Evolutionary conservation across 2,329 filamentous ascomycete genomes (phyloP).

Genomic region (Penicillium vulpinum): DNA sequence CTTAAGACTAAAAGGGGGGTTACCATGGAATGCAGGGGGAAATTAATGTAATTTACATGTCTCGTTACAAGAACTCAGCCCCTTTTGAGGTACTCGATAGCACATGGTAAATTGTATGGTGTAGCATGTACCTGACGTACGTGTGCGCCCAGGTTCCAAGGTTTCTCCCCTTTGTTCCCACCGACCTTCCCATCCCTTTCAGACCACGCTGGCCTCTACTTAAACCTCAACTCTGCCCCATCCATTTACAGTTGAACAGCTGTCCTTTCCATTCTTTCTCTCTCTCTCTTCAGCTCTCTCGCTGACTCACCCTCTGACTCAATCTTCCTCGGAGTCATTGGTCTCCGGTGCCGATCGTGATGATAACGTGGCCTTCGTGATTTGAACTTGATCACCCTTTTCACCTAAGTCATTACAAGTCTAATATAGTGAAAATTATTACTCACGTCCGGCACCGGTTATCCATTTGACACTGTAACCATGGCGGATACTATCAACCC

Average conservation of each 20-base stretch:
- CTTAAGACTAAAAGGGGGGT: neutral
- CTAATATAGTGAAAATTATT: neutral
- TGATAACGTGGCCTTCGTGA: conserved; percentile 39
- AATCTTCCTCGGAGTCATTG: conserved; percentile 22
- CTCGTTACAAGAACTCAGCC: conserved; percentile 5
- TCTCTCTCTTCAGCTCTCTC: conserved; percentile 6
- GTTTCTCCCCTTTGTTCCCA: neutral
- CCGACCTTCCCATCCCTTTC: conserved; percentile 19
- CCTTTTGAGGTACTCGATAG: neutral
- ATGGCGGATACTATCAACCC: conserved; percentile 39
- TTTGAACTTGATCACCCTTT: conserved; percentile 4
- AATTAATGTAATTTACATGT: conserved; percentile 11
- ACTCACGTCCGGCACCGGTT: conserved; percentile 19
- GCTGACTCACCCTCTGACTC: conserved; percentile 18
- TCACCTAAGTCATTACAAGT: conserved; percentile 8
- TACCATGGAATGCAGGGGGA: conserved; percentile 18
- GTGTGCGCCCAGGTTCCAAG: neutral
- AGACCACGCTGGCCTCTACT: conserved; percentile 47
- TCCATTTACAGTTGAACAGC: conserved; percentile 27
- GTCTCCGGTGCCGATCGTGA: conserved; percentile 33
- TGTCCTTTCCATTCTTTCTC: conserved; percentile 34
- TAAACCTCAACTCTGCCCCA: conserved; percentile 26
- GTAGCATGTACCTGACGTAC: neutral
- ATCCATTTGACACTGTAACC: conserved; percentile 13
- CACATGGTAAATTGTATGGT: conserved; percentile 4